Base-by-base conservation (phyloP, 1,284 basidiomycete genomes). In the Sanghuangporus weigelae region DNA sequence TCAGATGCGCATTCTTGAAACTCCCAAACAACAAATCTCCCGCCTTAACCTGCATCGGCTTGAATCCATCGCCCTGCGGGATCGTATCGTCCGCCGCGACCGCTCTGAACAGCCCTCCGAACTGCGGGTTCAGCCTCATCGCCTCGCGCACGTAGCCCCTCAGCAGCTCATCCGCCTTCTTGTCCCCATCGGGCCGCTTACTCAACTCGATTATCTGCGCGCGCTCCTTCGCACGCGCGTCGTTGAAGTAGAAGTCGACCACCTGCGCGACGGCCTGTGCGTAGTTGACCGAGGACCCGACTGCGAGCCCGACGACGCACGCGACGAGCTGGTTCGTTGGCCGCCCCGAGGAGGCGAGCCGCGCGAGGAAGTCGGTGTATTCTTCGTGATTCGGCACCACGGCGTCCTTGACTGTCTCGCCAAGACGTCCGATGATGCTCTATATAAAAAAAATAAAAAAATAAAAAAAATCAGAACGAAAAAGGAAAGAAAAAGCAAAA, bases 111-210 rank as follows among this genome's bases (percentile, higher is more conserved):
- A 83, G 69, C n/a, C 79, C 80, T 7, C 76, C 68, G 68, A 75
- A 79, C 66, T 73, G 40, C 38, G 26, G 3, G 76, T 79, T 66
- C 62, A 82, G 81, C 74, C 75, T 83, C 79, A 4, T 62, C 21
- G 78, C 84, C 68, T 85, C 83, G 11, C 78, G 72, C 23, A 84
- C 79, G 69, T 85, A 85, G 10, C 82, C 83, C 7, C 73, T 74
- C 21, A 85, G 70, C 35, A 78, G 59, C 53, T 76, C 74, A 3
- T 69, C 71, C 60, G 76, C 77, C 23, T 73, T 68, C 16, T 11
- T 19, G 16, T 46, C 44, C 1, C 67, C 60, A 62, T 79, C 79
- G 5, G 73, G 71, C 35, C 70, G 70, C 39, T 73, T 69, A 12
- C 74, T 72, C 6, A 83, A 71, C 46, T 73, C 63, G 19, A 44